Base-by-base conservation (phyloP, 1,139 yeast genomes). In the Pichia sp. region DNA sequence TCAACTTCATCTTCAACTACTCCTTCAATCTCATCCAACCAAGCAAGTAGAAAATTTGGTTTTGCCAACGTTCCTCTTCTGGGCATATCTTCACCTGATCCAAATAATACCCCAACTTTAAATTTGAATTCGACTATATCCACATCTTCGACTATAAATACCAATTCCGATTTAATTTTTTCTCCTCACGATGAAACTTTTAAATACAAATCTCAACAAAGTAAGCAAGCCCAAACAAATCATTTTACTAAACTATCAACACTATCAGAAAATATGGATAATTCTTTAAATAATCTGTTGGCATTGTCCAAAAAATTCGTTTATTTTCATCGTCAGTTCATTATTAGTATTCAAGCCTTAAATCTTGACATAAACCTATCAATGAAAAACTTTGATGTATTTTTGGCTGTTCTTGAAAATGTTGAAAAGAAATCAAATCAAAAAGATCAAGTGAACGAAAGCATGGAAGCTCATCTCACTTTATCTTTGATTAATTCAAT, bases 401-500 rank as follows among this genome's bases (percentile, higher is more conserved):
- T 55, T 31, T 20, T 46, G 14, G 39, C 49, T 3, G 45, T 50
- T 5, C 35, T 50, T 16, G 55, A 53, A 15, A 46, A 41, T 22
- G 48, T 48, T 9, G 53, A 46, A 31, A 50, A 45, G 27, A 45
- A 46, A 14, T 22, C 45, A 16, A 21, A 32, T 15, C 45, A 47
- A 16, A 45, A 45, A 4, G 49, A 46, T 11, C 26, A 33, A 8
- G 36, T 27, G 6, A 33, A 23, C 8, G 47, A 44, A n/a, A 40
- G 37, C 13, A 31, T 39, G n/a, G 35, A 35, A 14, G 40, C 39
- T n/a, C 46, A 41, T 36, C 34, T 48, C 21, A 30, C 42, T 5
- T 20, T 49, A 13, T 38, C 51, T 1, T 31, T 55, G 30, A 32
- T 43, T 11, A 47, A 49, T 13, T 45, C 53, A 5, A 48, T 56